A percentile compares a stretch with the other conserved stretches of the same genome.
These are phyloP conservation scores for Cercophora scortea DNA, from an alignment of 495 filamentous ascomycete species.

Conservation along the genomic window DNA sequence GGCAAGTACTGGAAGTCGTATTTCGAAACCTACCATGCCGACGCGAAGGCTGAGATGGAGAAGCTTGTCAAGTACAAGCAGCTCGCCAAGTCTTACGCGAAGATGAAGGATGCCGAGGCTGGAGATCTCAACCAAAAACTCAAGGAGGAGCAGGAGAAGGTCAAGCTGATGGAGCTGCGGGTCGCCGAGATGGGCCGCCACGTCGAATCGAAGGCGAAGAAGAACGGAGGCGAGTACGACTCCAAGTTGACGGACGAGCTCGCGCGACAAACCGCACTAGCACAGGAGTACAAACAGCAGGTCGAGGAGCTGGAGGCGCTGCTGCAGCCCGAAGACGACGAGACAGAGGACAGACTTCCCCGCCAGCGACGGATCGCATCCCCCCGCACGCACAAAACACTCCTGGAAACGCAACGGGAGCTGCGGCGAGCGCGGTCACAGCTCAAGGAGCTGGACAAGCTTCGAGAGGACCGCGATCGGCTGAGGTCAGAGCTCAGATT, in stretches of 20 bases:
- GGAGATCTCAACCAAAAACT: conserved; percentile 64
- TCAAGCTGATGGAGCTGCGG: conserved; percentile 43
- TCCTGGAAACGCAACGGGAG: conserved; percentile 37
- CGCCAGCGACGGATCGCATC: conserved; percentile 28
- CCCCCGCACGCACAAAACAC: conserved; percentile 38
- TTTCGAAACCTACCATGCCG: conserved; percentile 72
- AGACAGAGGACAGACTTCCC: conserved; percentile 22
- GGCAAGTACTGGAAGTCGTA: conserved; percentile 92
- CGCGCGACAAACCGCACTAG: conserved; percentile 58
- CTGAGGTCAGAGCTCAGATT: conserved; percentile 37
- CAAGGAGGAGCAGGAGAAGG: conserved; percentile 51
- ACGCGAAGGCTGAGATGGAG: conserved; percentile 72
- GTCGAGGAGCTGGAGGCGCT: conserved; percentile 52
- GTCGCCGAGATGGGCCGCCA: conserved; percentile 53
- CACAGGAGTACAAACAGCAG: conserved; percentile 58
- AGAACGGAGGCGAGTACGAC: conserved; percentile 39
- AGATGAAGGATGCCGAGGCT: conserved; percentile 79
- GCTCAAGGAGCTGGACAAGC: conserved; percentile 37
- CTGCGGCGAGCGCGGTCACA: conserved; percentile 42
- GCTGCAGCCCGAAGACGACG: conserved; percentile 33
- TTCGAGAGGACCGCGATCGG: conserved; percentile 40
- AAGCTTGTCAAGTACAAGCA: conserved; percentile 73
- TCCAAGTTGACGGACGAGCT: conserved; percentile 48
- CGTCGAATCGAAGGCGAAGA: conserved; percentile 30
- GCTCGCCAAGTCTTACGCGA: conserved; percentile 80